Conservation (phyloP, 306 rosid species). For the Quercus agrifolia region DNA sequence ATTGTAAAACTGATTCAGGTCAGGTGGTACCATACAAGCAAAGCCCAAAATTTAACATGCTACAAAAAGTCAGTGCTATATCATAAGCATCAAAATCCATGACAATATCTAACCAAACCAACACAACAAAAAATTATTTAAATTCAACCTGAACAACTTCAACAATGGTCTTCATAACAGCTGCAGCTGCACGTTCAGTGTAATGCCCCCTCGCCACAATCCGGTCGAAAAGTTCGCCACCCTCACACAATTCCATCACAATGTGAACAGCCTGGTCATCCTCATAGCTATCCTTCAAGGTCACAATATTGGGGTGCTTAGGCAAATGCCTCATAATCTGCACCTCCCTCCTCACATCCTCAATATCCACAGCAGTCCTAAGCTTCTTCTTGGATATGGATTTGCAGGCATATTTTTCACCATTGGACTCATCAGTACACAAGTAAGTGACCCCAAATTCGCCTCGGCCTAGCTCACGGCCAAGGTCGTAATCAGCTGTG, state of each 20-base stretch:
- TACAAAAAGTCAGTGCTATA: background rate
- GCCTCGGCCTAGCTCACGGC: conserved; percentile 57
- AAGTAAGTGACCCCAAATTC: conserved; percentile 58
- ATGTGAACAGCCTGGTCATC: conserved; percentile 55
- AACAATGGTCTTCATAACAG: conserved; percentile 50
- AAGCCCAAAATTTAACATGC: background rate
- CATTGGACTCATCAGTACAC: conserved; percentile 32
- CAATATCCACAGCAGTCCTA: conserved; percentile 51
- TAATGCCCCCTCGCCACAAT: conserved; percentile 66
- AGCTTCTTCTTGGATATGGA: conserved; percentile 63
- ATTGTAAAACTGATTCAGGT: background rate
- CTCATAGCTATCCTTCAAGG: conserved; percentile 50
- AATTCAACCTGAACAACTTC: conserved; percentile 51
- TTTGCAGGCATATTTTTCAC: conserved; percentile 55
- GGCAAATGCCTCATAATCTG: conserved; percentile 54
- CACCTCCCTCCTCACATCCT: conserved; percentile 59
- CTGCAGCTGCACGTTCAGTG: conserved; percentile 61
- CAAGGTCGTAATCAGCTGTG: conserved; percentile 41
- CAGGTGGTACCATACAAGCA: background rate
- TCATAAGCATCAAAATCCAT: background rate
- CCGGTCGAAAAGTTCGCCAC: conserved; percentile 58
- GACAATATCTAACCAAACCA: background rate
- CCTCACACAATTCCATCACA: conserved; percentile 60
- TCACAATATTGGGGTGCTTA: conserved; percentile 39
- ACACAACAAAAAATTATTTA: background rate